Percentiles rank a stretch among this genome's conserved stretches.
These are phyloP conservation scores for Micractinium conductrix DNA, from an alignment of 139 green algal species.

Conservation along the genomic window DNA sequence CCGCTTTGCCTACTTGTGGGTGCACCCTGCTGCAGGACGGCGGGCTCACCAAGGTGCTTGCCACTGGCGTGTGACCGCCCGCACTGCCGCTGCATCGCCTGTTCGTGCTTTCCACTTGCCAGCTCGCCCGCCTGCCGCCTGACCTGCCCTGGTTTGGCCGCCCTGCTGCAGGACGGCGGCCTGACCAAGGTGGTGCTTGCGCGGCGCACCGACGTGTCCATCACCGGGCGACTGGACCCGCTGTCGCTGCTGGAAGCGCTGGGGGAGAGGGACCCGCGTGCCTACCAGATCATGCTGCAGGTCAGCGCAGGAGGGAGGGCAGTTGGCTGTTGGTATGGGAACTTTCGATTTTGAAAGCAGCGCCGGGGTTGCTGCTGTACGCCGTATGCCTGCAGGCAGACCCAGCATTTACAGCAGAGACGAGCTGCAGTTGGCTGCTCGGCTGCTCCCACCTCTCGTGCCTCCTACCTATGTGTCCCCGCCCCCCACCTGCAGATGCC, in stretches of 20 bases:
- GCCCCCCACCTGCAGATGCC: conserved; percentile 46
- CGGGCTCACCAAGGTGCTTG: neutral
- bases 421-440: too few relatives aligned
- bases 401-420: too few relatives aligned
- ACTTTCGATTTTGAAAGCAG: too few relatives aligned
- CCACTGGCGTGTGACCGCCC: too few relatives aligned
- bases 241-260: conserved; percentile 77
- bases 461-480: neutral
- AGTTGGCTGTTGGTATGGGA: too few relatives aligned
- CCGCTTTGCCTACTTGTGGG: too few relatives aligned
- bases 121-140: too few relatives aligned
- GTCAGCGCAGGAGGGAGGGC: too few relatives aligned
- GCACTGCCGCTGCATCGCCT: neutral
- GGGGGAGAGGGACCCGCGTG: conserved; percentile 82
- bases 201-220: conserved; percentile 60
- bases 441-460: neutral
- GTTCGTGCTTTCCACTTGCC: too few relatives aligned
- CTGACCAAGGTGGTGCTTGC: conserved; percentile 90
- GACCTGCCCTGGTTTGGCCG: neutral
- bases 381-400: too few relatives aligned
- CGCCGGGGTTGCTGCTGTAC: too few relatives aligned
- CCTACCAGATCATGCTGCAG: conserved; percentile 87
- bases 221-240: conserved; percentile 61
- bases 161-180: neutral
- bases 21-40: neutral